A percentile compares a stretch with the other conserved stretches of the same genome.
These are phyloP conservation scores for Suhomyces wounanorum DNA, from an alignment of 1,139 yeast genomes.

Conservation along the genomic window DNA sequence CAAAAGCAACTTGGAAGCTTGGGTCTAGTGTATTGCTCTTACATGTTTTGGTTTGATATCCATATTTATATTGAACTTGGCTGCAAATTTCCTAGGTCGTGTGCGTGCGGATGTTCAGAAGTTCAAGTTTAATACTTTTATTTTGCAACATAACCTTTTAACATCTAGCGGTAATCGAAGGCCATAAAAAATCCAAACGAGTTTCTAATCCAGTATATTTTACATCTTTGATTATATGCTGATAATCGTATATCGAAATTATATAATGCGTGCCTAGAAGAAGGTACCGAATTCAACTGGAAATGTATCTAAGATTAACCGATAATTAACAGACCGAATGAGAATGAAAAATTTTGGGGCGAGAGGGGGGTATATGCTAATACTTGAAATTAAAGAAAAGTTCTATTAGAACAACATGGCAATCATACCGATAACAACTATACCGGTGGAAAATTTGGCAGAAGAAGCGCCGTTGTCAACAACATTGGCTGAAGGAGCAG, in stretches of 20 bases:
- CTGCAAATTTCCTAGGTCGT: background rate
- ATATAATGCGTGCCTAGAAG: constrained; percentile 3
- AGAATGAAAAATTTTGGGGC: constrained; percentile 3
- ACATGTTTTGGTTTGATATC: background rate
- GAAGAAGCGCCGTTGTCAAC: constrained; percentile 13
- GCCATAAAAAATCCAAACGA: too few relatives aligned
- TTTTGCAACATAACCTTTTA: too few relatives aligned
- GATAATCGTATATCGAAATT: constrained; percentile 1
- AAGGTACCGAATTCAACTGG: constrained; percentile 6
- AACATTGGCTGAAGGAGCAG: constrained; percentile 3
- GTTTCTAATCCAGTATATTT: background rate
- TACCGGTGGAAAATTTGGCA: constrained; percentile 10
- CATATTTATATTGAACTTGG: background rate
- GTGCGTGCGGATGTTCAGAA: too few relatives aligned
- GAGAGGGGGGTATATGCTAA: constrained; percentile 4
- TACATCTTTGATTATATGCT: background rate
- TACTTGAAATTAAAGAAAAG: background rate
- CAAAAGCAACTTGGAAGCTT: background rate
- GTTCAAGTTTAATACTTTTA: too few relatives aligned
- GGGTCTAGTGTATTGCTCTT: background rate
- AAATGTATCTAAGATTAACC: background rate
- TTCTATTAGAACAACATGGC: constrained; percentile 13
- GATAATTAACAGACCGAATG: constrained; percentile 2
- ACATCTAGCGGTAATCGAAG: too few relatives aligned
- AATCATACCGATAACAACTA: constrained; percentile 13